A percentile compares a stretch with the other conserved stretches of the same genome.
phyloP scores from a whole-genome alignment of 139 green algal genomes.

The Penium margaritaceum region DNA sequence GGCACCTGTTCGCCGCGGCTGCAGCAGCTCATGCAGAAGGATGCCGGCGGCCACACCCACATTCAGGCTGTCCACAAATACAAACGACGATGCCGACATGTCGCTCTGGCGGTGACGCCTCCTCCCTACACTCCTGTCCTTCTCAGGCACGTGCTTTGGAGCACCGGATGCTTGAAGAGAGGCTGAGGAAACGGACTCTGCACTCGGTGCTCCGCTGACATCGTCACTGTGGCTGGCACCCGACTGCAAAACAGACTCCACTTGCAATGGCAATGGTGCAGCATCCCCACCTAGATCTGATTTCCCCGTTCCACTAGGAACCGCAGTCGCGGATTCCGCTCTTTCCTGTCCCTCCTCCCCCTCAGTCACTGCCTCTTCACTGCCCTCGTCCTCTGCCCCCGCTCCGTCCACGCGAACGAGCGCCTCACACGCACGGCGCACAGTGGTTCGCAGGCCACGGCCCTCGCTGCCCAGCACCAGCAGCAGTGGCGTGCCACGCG shows the following conservation, averaged over 20 bases:
- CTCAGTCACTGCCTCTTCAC: not conserved
- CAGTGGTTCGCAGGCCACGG: constrained; percentile 46
- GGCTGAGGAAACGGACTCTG: too few species aligned
- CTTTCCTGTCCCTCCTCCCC: not conserved
- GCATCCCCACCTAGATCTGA: not conserved
- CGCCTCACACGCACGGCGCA: constrained; percentile 59
- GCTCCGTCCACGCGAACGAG: constrained; percentile 38
- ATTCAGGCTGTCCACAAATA: constrained; percentile 85
- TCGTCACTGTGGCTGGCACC: not conserved
- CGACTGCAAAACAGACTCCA: too few species aligned
- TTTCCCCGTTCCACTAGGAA: not conserved
- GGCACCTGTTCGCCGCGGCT: too few species aligned
- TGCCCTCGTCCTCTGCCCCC: constrained; percentile 11
- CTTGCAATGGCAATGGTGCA: too few species aligned
- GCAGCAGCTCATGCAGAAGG: constrained; percentile 78
- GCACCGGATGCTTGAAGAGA: not conserved
- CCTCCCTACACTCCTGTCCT: not conserved
- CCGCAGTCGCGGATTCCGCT: not conserved
- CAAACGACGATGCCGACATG: too few species aligned
- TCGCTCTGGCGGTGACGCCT: not conserved
- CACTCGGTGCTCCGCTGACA: too few species aligned
- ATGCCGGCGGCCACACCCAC: constrained; percentile 84
- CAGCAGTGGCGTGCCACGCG: constrained; percentile 60
- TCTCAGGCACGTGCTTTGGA: not conserved
- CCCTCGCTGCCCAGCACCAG: constrained; percentile 84